These are phyloP conservation scores for Epichloe hybrida DNA, from an alignment of 2,329 filamentous ascomycete genomes.

Conservation along the genomic window DNA sequence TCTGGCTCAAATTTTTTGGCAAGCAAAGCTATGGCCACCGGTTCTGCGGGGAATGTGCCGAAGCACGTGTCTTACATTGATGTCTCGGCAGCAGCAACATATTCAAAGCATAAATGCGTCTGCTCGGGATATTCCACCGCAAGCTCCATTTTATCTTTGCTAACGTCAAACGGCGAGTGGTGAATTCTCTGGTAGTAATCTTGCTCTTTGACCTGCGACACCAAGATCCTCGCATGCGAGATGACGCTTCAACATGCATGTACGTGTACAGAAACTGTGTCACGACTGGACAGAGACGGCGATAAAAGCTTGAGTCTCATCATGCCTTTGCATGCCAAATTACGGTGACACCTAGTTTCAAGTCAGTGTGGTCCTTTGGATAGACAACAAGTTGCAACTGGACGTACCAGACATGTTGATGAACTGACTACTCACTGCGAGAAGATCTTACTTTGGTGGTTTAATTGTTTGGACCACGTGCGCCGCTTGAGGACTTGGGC, in stretches of 20 bases:
- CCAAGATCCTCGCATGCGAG: too few species aligned
- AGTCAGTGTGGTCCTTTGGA: not conserved
- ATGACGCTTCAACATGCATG: too few species aligned
- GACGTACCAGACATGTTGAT: not conserved
- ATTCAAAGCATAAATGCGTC: not conserved
- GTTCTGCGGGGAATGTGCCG: not conserved
- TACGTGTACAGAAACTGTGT: not conserved
- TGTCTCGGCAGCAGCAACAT: not conserved
- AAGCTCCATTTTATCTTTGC: not conserved
- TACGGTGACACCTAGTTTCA: not conserved
- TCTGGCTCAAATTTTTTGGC: not conserved
- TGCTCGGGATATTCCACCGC: not conserved
- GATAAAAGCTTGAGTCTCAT: too few species aligned
- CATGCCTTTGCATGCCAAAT: not conserved
- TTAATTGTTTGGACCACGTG: not conserved
- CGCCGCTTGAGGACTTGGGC: not conserved
- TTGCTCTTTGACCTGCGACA: too few species aligned
- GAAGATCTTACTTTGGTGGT: not conserved
- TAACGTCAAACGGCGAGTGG: too few species aligned
- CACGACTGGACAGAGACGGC: not conserved
- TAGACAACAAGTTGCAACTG: not conserved
- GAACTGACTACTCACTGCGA: too few species aligned
- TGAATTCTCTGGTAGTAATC: too few species aligned
- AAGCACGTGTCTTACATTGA: not conserved
- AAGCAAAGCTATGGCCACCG: not conserved